Evolutionary conservation across 441 rosid species (phyloP), one percentile per base, ranked within the genome.

Genomic region (Euphorbia schlechtendalii): DNA sequence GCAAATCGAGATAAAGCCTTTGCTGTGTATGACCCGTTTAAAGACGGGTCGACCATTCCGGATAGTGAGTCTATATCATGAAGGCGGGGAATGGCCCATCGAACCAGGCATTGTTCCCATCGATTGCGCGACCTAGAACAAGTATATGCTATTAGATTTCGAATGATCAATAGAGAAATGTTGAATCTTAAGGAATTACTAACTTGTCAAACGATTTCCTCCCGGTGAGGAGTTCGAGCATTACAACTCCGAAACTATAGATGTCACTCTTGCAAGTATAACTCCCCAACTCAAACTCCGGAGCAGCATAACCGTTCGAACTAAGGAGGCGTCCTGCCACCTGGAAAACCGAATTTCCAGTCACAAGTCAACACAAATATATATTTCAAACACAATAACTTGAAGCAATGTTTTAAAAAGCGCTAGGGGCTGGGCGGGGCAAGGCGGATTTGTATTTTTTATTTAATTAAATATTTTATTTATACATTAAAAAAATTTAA

Each of bases 1-100:
- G 97, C 91, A 68, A 90, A 87, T 48, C 97, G 95, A 13, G 98
- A 92, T 71, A 92, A 72, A 2, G 98, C 85, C 74, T 88, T 92
- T 79, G 70, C 72, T 5, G 92, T 86, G 74, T 84, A 86, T n/a
- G 78, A 74, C 72, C 96, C 88, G 0, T 81, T 77, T 64, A 89
- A 54, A 51, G 82, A 70, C 1, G 92, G 88, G 65, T 89, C 98
- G 67, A 89, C 89, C 98, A 92, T 92, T 74, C 85, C 80, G 34
- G 84, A 76, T 66, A 92, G 71, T 0, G 98, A 85, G 68, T 89
- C 87, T 1, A 89, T 88, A 69, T 89, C 96, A 59, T 92, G 94
- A 74, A 92, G 98, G 82, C 78, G 83, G 45, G 86, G 90, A 61
- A 84, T 76, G 38, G 92, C 96, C 96, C 98, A 92, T 79, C 84